phyloP scores from a whole-genome alignment of 1,139 yeast species.

The Meyerozyma smithsonii region DNA sequence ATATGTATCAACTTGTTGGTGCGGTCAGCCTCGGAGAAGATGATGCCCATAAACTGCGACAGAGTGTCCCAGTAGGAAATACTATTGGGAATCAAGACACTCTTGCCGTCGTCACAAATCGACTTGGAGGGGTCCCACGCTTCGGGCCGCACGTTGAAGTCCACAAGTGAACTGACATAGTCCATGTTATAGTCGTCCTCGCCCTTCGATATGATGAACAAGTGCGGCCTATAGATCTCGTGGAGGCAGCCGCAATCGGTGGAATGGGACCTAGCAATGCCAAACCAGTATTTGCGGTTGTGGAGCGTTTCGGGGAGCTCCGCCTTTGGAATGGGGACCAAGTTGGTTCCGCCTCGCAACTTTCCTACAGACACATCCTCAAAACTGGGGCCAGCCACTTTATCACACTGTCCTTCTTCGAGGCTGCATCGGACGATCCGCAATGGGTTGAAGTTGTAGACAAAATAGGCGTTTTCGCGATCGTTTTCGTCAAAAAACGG shows the following conservation, averaged over 20 bases:
- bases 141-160: conserved; percentile 16
- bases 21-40: conserved; percentile 19
- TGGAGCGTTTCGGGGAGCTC: conserved; percentile 2
- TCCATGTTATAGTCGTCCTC: conserved; percentile 11
- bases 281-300: conserved; percentile 12
- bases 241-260: conserved; percentile 10
- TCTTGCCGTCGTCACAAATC: conserved; percentile 17
- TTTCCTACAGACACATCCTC: conserved; percentile 12
- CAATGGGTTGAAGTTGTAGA: conserved; percentile 18
- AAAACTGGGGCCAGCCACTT: conserved; percentile 14
- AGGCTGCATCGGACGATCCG: conserved; percentile 15
- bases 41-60: conserved; percentile 14
- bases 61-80: conserved; percentile 15
- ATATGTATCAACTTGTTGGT: conserved; percentile 15
- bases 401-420: conserved; percentile 13
- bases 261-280: conserved; percentile 14
- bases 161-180: conserved; percentile 17
- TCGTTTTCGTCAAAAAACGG: conserved; percentile 13
- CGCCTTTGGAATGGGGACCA: neutral
- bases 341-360: conserved; percentile 17
- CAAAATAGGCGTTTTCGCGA: conserved; percentile 10
- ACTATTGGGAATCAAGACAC: conserved; percentile 19
- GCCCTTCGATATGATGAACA: conserved; percentile 14
- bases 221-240: conserved; percentile 18
- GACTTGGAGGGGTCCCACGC: conserved; percentile 12